These are phyloP conservation scores for Phytophthora idaei DNA, from an alignment of 352 stramenopile species.

Conservation along the genomic window DNA sequence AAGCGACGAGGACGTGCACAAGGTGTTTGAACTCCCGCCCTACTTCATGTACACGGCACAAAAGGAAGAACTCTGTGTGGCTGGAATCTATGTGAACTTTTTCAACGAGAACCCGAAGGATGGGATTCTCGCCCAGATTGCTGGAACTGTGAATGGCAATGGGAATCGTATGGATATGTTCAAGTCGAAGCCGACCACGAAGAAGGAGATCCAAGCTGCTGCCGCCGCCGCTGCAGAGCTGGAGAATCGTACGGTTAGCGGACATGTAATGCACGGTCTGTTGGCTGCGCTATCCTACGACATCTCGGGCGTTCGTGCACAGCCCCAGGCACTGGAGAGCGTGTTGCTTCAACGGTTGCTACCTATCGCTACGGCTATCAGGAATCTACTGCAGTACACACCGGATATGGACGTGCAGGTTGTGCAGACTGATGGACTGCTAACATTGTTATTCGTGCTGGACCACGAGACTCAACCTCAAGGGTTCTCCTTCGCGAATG, in stretches of 20 bases:
- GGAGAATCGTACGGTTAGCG: conserved; percentile 60
- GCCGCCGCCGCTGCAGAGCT: conserved; percentile 33
- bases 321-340: conserved; percentile 69
- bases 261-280: conserved; percentile 79
- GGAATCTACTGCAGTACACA: conserved; percentile 82
- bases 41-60: conserved; percentile 85
- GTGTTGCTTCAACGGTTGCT: conserved; percentile 76
- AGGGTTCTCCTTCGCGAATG: conserved; percentile 77
- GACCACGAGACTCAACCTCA: conserved; percentile 85
- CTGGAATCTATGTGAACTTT: conserved; percentile 90
- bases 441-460: conserved; percentile 75
- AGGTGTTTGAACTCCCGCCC: conserved; percentile 74
- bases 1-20: conserved; percentile 61
- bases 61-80: conserved; percentile 84
- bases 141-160: conserved; percentile 61
- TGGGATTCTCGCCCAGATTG: conserved; percentile 77
- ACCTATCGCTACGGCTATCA: conserved; percentile 78
- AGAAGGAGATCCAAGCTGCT: conserved; percentile 46
- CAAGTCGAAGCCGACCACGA: conserved; percentile 40
- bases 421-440: conserved; percentile 73
- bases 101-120: conserved; percentile 87
- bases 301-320: conserved; percentile 69
- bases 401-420: conserved; percentile 86
- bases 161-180: conserved; percentile 31
- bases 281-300: conserved; percentile 74